Conservation (phyloP, 1,139 yeast species). For the Yamadazyma oceani region DNA sequence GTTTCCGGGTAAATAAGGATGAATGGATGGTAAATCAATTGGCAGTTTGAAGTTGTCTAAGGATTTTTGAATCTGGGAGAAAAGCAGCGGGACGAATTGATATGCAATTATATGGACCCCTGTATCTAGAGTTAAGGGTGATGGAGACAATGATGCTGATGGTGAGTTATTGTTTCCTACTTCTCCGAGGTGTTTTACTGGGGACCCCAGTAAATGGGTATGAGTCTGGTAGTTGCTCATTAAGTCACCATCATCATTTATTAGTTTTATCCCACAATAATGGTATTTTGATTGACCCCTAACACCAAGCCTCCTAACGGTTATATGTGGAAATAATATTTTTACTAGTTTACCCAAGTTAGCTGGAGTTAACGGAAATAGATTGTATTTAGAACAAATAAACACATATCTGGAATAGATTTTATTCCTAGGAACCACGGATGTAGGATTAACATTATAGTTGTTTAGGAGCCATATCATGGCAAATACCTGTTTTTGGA, state of each 20-base stretch:
- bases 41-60: conserved; percentile 26
- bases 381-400: conserved; percentile 62
- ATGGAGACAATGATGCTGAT: neutral
- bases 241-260: conserved; percentile 25
- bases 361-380: conserved; percentile 82
- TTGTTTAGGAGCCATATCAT: conserved; percentile 75
- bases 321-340: conserved; percentile 68
- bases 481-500: conserved; percentile 76
- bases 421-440: conserved; percentile 81
- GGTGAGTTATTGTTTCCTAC: neutral
- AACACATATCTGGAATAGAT: conserved; percentile 80
- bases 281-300: conserved; percentile 90
- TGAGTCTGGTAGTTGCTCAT: conserved; percentile 1
- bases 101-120: conserved; percentile 6
- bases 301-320: conserved; percentile 83
- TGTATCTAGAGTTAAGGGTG: neutral
- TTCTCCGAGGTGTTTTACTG: neutral
- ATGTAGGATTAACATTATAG: conserved; percentile 62
- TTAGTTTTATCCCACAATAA: conserved; percentile 77
- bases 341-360: conserved; percentile 84
- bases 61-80: conserved; percentile 28
- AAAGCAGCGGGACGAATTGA: conserved; percentile 38
- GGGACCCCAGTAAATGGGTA: neutral
- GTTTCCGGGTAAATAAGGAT: conserved; percentile 47
- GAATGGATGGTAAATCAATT: conserved; percentile 52